phyloP scores from a whole-genome alignment of 2,329 filamentous ascomycete genomes.

The Botryosphaeria agaves region DNA sequence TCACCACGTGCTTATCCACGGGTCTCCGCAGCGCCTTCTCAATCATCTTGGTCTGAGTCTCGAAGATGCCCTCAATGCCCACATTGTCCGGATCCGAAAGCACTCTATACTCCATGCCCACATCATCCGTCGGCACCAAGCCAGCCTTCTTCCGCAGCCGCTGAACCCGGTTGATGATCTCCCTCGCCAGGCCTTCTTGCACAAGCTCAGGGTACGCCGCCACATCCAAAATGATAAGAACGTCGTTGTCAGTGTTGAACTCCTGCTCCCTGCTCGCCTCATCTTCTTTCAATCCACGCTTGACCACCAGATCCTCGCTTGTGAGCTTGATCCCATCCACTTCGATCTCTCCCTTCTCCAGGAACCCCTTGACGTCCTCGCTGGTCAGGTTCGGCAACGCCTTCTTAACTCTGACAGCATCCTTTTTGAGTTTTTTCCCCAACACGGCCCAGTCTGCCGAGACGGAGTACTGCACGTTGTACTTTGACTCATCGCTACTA shows the following conservation, averaged over 20 bases:
- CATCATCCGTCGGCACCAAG: conserved; percentile 77
- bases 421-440: conserved; percentile 95
- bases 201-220: conserved; percentile 70
- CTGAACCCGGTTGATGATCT: conserved; percentile 88
- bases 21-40: conserved; percentile 64
- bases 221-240: conserved; percentile 78
- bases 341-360: conserved; percentile 53
- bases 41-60: conserved; percentile 48
- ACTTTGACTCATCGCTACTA: conserved; percentile 73
- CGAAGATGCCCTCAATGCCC: conserved; percentile 53
- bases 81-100: conserved; percentile 62
- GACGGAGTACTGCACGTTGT: conserved; percentile 83
- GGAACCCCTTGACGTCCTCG: conserved; percentile 64
- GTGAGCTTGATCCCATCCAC: conserved; percentile 77
- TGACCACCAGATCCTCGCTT: conserved; percentile 68
- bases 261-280: conserved; percentile 58
- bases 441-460: conserved; percentile 84
- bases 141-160: conserved; percentile 86
- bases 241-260: conserved; percentile 75
- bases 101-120: conserved; percentile 85
- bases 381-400: conserved; percentile 64
- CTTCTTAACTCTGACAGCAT: conserved; percentile 80
- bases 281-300: conserved; percentile 59
- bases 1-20: conserved; percentile 50
- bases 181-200: conserved; percentile 74